These are phyloP conservation scores for Diutina catenulata DNA, from an alignment of 1,139 yeast genomes.

Conservation along the genomic window DNA sequence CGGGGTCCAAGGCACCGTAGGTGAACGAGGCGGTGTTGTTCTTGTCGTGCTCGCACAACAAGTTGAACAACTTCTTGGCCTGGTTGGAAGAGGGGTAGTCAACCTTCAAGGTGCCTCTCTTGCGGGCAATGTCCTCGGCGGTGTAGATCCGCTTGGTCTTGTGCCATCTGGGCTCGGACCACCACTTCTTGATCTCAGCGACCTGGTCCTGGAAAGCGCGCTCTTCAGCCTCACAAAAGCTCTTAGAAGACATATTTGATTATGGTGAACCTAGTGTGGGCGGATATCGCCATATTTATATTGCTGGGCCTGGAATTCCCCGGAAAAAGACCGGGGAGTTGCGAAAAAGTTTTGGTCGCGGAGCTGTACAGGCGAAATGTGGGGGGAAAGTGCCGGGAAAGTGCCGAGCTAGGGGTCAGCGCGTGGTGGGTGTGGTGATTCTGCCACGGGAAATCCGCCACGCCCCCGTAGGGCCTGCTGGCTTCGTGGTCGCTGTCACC, in stretches of 20 bases:
- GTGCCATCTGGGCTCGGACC: slow-evolving; percentile 87
- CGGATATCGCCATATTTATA: slow-evolving; percentile 1
- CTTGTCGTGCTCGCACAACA: slow-evolving; percentile 61
- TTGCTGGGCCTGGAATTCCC: not conserved
- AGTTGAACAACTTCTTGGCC: slow-evolving; percentile 68
- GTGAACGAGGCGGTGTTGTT: slow-evolving; percentile 76
- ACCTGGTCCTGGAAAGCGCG: slow-evolving; percentile 57
- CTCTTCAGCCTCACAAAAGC: slow-evolving; percentile 52
- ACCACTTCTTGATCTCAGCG: slow-evolving; percentile 71
- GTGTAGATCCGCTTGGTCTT: slow-evolving; percentile 81
- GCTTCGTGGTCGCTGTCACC: not conserved
- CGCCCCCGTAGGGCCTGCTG: not conserved
- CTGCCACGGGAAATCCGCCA: not conserved
- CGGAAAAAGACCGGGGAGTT: slow-evolving; percentile 3
- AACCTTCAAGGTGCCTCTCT: slow-evolving; percentile 67
- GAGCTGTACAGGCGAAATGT: not conserved
- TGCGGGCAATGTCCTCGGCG: slow-evolving; percentile 79
- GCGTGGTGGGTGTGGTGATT: not conserved
- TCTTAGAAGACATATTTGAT: slow-evolving; percentile 17
- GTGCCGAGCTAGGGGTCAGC: not conserved
- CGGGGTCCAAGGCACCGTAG: slow-evolving; percentile 94
- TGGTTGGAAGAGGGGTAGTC: slow-evolving; percentile 69
- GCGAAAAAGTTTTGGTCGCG: not conserved
- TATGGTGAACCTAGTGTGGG: not conserved
- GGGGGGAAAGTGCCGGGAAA: not conserved